These are phyloP conservation scores for Kitagawia praeruptora DNA, from an alignment of 129 eudicot genomes.

Conservation along the genomic window DNA sequence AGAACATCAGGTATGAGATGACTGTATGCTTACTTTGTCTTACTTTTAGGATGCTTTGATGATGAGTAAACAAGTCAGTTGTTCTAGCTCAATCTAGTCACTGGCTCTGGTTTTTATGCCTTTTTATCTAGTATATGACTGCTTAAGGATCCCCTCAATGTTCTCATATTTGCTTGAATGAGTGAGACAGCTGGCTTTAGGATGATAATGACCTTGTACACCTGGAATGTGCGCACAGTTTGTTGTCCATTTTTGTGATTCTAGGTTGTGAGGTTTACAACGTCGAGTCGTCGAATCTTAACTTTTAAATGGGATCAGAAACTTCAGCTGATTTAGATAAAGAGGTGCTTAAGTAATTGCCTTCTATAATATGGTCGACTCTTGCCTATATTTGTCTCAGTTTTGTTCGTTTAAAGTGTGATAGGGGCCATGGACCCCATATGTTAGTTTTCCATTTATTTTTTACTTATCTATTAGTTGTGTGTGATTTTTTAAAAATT, in stretches of 20 bases:
- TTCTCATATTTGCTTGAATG: not conserved
- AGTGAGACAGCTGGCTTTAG: not conserved
- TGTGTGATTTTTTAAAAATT: too few relatives aligned
- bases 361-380: too few relatives aligned
- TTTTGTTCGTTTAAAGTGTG: too few relatives aligned
- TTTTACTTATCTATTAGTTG: too few relatives aligned
- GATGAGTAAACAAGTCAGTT: not conserved
- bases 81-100: not conserved
- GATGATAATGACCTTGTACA: not conserved
- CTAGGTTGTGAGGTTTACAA: not conserved
- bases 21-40: not conserved
- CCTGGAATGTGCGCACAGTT: not conserved
- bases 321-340: too few relatives aligned
- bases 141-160: not conserved
- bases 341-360: too few relatives aligned
- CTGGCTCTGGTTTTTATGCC: not conserved
- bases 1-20: conserved; percentile 36
- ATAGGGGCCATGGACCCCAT: too few relatives aligned
- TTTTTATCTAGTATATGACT: not conserved
- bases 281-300: not conserved
- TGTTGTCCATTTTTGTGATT: not conserved
- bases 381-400: too few relatives aligned
- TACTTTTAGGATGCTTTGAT: not conserved
- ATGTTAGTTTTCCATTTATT: too few relatives aligned
- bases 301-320: too few relatives aligned